Evolutionary conservation across 805 yeast genomes (phyloP), one percentile per base, ranked within the genome.

Genomic region (Candida montana): DNA sequence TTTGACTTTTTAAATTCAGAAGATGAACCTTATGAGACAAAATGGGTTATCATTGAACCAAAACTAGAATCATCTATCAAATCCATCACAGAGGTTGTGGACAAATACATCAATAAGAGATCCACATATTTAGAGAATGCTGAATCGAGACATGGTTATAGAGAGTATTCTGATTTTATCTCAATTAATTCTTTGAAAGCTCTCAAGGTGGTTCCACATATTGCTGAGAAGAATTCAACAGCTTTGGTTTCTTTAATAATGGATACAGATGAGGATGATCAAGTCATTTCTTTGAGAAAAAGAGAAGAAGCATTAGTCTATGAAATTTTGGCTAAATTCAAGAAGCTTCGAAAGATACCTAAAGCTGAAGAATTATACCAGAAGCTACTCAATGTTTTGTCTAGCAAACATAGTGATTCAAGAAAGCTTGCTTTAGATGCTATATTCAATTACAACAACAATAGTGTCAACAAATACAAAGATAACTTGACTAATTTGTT

Each of bases 371-470:
- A 72, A 18, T 72, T 93, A 4, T 72, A 71, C 45, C 62, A 64
- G 1, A 71, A 77, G 37, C 61, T 83, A 35, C 60, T 84, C 39
- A 62, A 65, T 19, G 65, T 83, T 35, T 62, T 93, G 32, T 74
- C 86, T 7, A 79, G 81, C 57, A 75, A 79, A 51, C 74, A 70
- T 35, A 56, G 74, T 1, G 77, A 74, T 7, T 70, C 82, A 1
- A 97, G 91, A 62, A 79, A 77, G 47, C 60, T 78, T 26, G 93
- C 96, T 0, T 67, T 93, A 35, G 73, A 76, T 35, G 81, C 83
- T 31, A 54, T 93, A 5, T 61, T 88, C 29, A 77, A 83, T 31
- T 83, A 75, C 69, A 79, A 80, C 49, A 68, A 73, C 36, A 71
- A 74, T 2, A 68, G 67, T 3, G 62, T 87, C 27, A 72, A 71